Base-by-base conservation (phyloP, 2,329 filamentous ascomycete species). In the Penicillium sp. region DNA sequence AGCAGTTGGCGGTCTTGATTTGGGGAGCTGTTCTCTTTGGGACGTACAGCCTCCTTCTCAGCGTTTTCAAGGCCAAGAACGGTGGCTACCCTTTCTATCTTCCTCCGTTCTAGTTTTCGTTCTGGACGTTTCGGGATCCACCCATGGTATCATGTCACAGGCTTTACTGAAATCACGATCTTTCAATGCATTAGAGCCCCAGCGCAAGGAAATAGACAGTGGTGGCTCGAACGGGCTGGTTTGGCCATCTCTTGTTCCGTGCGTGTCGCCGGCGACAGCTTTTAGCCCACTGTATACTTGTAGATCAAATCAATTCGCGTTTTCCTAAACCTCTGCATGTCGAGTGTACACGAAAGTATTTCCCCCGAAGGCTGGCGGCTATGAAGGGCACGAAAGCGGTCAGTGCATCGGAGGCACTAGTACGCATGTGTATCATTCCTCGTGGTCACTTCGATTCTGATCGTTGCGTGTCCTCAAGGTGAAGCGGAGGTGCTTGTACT, bases 41-140 rank as follows among this genome's bases (percentile, higher is more conserved):
- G 57, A 84, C 91, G 75, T 97, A 97, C 79, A 95, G 92, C 77
- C 94, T 96, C 76, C 79, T 99, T 57, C 82, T 99, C 60, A 96
- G 89, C 74, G 80, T 96, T 57, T 99, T 99, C 82, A 85, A 92
- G 64, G 79, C 88, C 64, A 99, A 99, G 85, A 99, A 97, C 69
- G 85, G 86, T 30, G 90, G 90, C 22, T 99, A 99, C 74, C 92
- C 92, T 14, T 96, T 97, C 76, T 91, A 86, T 67, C 81, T 99
- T 55, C 94, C 94, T 49, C 94, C 94, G 10, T 97, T 99, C 73
- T 86, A 79, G 40, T n/a, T 13, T 13, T 33, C 11, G 25, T 41
- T n/a, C 13, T 28, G 18, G 18, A 18, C 10, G 5, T 38, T 20
- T 3, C 16, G 35, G 9, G 33, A 18, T 36, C 33, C 7, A 18